phyloP scores from a whole-genome alignment of 2,329 filamentous ascomycete species.

The Stemphylium beticola region DNA sequence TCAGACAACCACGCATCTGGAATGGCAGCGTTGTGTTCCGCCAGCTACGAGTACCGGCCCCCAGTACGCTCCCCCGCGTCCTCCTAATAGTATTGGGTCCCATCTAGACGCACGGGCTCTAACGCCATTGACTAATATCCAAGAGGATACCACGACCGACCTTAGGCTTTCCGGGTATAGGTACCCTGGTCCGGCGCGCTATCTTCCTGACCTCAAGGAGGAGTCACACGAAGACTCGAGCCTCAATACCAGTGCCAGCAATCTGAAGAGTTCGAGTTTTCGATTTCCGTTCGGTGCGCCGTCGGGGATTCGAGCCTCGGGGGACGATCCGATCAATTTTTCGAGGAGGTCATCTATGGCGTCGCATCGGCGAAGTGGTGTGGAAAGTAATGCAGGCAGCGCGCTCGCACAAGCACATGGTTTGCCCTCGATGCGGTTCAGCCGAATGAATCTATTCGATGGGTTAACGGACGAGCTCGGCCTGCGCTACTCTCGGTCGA shows the following conservation, averaged over 20 bases:
- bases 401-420: constrained; percentile 41
- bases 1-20: constrained; percentile 45
- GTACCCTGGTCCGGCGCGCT: constrained; percentile 38
- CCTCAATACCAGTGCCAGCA: constrained; percentile 45
- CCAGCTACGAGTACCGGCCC: neutral
- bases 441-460: constrained; percentile 53
- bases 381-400: constrained; percentile 30
- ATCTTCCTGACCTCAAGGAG: constrained; percentile 56
- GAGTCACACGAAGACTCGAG: constrained; percentile 57
- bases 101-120: constrained; percentile 3
- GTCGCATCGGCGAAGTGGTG: constrained; percentile 27
- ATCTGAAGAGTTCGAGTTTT: constrained; percentile 39
- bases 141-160: constrained; percentile 43
- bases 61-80: constrained; percentile 5
- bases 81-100: constrained; percentile 14
- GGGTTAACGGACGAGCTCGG: constrained; percentile 55
- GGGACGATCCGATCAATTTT: constrained; percentile 29
- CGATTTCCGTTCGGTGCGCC: constrained; percentile 29
- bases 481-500: constrained; percentile 46
- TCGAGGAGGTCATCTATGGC: constrained; percentile 28
- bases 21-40: constrained; percentile 24
- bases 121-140: constrained; percentile 13
- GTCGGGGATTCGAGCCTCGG: constrained; percentile 25
- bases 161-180: constrained; percentile 39
- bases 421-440: constrained; percentile 58